A percentile compares a stretch with the other conserved stretches of the same genome.
These are phyloP conservation scores for Aureobasidium namibiae DNA, from an alignment of 2,329 filamentous ascomycete genomes.

Conservation along the genomic window DNA sequence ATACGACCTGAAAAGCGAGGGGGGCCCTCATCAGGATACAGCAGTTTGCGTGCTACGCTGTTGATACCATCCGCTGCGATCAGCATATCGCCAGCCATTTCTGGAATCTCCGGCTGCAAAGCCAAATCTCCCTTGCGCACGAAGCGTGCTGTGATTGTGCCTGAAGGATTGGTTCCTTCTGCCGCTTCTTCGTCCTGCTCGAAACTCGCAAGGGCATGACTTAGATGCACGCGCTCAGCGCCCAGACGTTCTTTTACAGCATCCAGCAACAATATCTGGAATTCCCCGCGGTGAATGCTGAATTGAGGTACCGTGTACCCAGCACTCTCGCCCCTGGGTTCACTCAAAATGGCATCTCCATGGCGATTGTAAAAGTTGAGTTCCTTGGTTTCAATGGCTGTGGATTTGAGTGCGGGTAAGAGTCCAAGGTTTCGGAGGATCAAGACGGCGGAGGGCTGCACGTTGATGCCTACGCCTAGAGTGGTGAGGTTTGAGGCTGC, in stretches of 20 bases:
- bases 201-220: constrained; percentile 31
- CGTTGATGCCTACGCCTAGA: constrained; percentile 40
- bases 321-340: constrained; percentile 33
- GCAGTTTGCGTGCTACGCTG: constrained; percentile 31
- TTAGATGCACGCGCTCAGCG: constrained; percentile 30
- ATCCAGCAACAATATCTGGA: constrained; percentile 37
- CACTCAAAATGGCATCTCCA: constrained; percentile 36
- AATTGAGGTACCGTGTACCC: constrained; percentile 39
- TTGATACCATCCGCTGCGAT: constrained; percentile 41
- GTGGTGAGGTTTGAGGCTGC: constrained; percentile 34
- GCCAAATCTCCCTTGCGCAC: constrained; percentile 22
- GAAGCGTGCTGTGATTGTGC: constrained; percentile 32
- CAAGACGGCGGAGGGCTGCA: constrained; percentile 39
- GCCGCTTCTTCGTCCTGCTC: constrained; percentile 22
- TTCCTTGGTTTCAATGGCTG: constrained; percentile 35
- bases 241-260: constrained; percentile 36
- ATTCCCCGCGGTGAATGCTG: constrained; percentile 38
- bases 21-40: constrained; percentile 38
- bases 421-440: constrained; percentile 38
- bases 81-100: constrained; percentile 28
- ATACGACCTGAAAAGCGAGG: constrained; percentile 40
- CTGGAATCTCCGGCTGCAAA: constrained; percentile 22
- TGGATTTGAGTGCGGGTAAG: constrained; percentile 32
- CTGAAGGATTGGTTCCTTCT: background rate
- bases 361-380: constrained; percentile 39